phyloP scores from a whole-genome alignment of 306 rosid species.

The Luffa acutangula region DNA sequence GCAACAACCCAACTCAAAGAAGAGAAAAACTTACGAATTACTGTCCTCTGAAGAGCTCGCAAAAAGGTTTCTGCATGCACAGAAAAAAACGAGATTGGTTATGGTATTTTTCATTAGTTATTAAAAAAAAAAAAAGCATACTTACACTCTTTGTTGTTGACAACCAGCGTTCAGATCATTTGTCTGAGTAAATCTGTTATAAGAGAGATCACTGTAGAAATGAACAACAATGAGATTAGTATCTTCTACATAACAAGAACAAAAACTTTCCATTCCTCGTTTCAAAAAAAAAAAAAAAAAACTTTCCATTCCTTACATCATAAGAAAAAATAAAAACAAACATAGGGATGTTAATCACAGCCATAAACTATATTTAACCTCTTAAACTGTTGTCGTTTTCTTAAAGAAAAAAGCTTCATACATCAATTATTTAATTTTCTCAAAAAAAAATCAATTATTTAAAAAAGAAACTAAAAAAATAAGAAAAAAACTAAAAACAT shows the following conservation, averaged over 20 bases:
- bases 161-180: neutral
- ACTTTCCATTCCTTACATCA: neutral
- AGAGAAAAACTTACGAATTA: constrained; percentile 33
- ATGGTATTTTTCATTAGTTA: neutral
- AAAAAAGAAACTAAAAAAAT: neutral
- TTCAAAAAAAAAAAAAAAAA: neutral
- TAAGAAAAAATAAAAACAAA: neutral
- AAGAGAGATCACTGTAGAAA: constrained; percentile 38
- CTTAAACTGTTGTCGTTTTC: neutral
- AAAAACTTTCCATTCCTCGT: neutral
- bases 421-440: too few relatives aligned
- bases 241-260: neutral
- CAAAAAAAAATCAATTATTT: too few relatives aligned
- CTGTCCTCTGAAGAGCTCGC: constrained; percentile 26
- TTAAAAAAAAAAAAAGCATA: neutral
- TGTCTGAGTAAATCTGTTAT: constrained; percentile 26
- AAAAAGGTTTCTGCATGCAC: constrained; percentile 38
- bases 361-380: too few relatives aligned
- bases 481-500: too few relatives aligned
- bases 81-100: neutral
- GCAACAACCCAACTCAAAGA: neutral
- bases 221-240: neutral
- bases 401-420: neutral
- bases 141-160: neutral
- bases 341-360: neutral